Evolutionary conservation across 192 early-diverging fungal genomes (phyloP).

Genomic region (Kickxella alabastrina): DNA sequence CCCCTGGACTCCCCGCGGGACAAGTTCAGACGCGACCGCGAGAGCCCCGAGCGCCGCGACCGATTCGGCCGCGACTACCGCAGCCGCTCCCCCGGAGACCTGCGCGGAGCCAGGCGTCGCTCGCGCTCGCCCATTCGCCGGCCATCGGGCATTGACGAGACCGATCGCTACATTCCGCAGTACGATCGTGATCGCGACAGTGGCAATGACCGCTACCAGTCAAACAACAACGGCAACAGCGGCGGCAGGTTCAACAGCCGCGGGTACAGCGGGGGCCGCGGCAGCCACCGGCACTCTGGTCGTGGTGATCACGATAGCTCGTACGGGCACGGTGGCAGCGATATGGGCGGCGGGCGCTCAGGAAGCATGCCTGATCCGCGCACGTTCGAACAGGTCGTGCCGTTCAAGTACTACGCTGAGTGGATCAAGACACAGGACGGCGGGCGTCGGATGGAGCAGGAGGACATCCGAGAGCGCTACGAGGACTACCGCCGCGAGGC

Average conservation of each 20-base stretch:
- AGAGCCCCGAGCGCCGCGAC: conserved; percentile 50
- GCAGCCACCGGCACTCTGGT: conserved; percentile 34
- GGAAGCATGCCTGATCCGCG: conserved; percentile 63
- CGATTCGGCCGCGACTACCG: conserved; percentile 47
- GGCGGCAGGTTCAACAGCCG: conserved; percentile 24
- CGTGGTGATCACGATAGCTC: conserved; percentile 37
- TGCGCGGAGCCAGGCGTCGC: conserved; percentile 29
- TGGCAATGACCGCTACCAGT: conserved; percentile 39
- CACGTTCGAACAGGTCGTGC: conserved; percentile 70
- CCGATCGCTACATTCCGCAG: conserved; percentile 81
- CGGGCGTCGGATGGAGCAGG: conserved; percentile 62
- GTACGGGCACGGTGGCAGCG: conserved; percentile 34
- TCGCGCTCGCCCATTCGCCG: conserved; percentile 46
- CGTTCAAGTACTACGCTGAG: conserved; percentile 72
- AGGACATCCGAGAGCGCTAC: conserved; percentile 76
- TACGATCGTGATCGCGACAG: conserved; percentile 67
- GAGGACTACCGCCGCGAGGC: conserved; percentile 81
- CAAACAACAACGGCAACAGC: conserved; percentile 34
- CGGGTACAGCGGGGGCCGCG: conserved; percentile 35
- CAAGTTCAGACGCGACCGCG: conserved; percentile 45
- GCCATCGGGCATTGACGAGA: conserved; percentile 47
- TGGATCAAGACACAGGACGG: conserved; percentile 59
- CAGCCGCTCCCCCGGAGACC: conserved; percentile 37
- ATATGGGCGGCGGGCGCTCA: conserved; percentile 17
- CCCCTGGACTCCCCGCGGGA: conserved; percentile 28